Evolutionary conservation across 2,329 filamentous ascomycete genomes (phyloP).

Genomic region (Tolypocladium ophioglossoides): DNA sequence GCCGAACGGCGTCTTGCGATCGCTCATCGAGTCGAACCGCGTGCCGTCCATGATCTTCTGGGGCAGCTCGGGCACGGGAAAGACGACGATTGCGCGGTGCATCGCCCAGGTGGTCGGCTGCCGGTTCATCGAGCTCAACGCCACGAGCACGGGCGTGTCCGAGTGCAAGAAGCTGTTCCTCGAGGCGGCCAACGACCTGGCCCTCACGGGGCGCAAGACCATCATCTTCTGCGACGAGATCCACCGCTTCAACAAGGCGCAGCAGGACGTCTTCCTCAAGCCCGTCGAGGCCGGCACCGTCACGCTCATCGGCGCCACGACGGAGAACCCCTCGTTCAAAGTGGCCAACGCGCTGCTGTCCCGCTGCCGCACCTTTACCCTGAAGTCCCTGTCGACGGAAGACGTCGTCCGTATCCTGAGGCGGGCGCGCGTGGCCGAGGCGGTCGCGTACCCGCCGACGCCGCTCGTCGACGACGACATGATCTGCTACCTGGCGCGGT

Average conservation of each 20-base stretch:
- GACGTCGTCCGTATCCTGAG: constrained; percentile 64
- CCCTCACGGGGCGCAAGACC: constrained; percentile 76
- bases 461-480: constrained; percentile 67
- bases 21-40: constrained; percentile 73
- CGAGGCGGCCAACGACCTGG: constrained; percentile 71
- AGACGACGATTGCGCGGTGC: constrained; percentile 86
- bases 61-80: constrained; percentile 72
- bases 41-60: constrained; percentile 95
- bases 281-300: constrained; percentile 87
- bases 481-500: constrained; percentile 70
- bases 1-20: constrained; percentile 68
- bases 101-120: constrained; percentile 74
- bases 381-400: constrained; percentile 62
- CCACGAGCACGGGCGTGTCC: constrained; percentile 74
- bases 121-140: constrained; percentile 92
- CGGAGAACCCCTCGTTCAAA: constrained; percentile 94
- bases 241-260: constrained; percentile 79
- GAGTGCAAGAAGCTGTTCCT: constrained; percentile 89
- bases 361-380: constrained; percentile 81
- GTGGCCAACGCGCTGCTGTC: constrained; percentile 80
- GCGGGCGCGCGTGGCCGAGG: constrained; percentile 61
- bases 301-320: constrained; percentile 89
- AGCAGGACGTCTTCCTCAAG: constrained; percentile 90
- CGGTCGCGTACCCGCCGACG: constrained; percentile 26
- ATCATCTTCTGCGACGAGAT: constrained; percentile 98